These are phyloP conservation scores for Chaetomiaceae sp. DNA, from an alignment of 2,329 filamentous ascomycete genomes.

Conservation along the genomic window DNA sequence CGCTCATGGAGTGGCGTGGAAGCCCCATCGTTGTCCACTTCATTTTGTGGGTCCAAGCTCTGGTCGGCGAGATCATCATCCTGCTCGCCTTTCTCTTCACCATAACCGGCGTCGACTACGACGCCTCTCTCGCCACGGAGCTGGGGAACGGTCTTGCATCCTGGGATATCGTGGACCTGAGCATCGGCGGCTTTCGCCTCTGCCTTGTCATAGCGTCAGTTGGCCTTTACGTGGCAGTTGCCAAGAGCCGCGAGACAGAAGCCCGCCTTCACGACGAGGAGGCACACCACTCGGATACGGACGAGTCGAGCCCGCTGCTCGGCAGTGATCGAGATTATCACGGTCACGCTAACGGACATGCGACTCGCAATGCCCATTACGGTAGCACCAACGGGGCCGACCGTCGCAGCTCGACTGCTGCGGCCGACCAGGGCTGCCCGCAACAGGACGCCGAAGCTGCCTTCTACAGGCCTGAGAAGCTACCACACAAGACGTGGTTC, in stretches of 20 bases:
- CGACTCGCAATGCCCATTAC: conserved; percentile 25
- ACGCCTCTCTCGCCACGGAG: conserved; percentile 33
- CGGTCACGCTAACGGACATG: conserved; percentile 20
- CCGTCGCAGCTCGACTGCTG: conserved; percentile 38
- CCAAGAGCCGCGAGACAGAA: conserved; percentile 39
- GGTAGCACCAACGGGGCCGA: conserved; percentile 23
- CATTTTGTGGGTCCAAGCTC: conserved; percentile 68
- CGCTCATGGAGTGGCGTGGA: conserved; percentile 75
- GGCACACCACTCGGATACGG: conserved; percentile 34
- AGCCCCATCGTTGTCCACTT: conserved; percentile 78
- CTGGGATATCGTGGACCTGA: conserved; percentile 63
- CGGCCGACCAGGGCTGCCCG: conserved; percentile 36
- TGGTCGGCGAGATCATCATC: conserved; percentile 69
- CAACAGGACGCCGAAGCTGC: conserved; percentile 61
- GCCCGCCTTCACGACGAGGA: conserved; percentile 40
- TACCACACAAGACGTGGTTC: conserved; percentile 89
- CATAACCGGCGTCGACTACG: conserved; percentile 51
- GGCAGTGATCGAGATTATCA: conserved; percentile 37
- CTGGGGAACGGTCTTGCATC: conserved; percentile 31
- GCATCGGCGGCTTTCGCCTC: conserved; percentile 63
- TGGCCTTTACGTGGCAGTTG: conserved; percentile 51
- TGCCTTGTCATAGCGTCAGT: conserved; percentile 46
- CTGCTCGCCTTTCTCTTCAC: conserved; percentile 63
- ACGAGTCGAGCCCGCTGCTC: conserved; percentile 62
- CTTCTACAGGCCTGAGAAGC: conserved; percentile 83